Base-by-base conservation (phyloP, 23 red algal species). In the Gracilariopsis chorda region DNA sequence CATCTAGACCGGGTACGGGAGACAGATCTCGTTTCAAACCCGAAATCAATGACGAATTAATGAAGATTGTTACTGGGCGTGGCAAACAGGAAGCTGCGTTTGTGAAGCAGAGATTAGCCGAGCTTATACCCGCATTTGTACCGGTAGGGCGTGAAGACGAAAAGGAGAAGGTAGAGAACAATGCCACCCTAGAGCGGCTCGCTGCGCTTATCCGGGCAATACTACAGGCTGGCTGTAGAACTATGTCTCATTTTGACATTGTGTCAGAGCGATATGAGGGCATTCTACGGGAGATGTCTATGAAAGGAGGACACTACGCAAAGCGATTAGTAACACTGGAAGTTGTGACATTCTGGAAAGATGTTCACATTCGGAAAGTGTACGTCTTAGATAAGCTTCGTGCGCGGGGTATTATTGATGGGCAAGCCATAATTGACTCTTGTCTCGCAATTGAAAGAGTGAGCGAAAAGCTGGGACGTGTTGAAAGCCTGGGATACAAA, bases 201-300 rank as follows among this genome's bases (percentile, higher is more conserved):
- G 32, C 75, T 36, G 48, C 87, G 0, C 71, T 96, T 10, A 78
- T 82, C 27, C 79, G 94, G 14, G 78, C 94, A 24, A 79, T 96
- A 20, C 61, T 96, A n/a, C 73, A 79, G n/a, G 80, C 68, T 17
- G 88, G 88, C 20, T 92, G 58, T 69, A 87, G 84, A 29, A 96
- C 94, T 10, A 78, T 92, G 20, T 90, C 84, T 51, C 94, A 96
- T 46, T 96, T 96, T 84, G 94, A 96, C 48, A 93, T 80, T 61
- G 80, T 96, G 21, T 44, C 53, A 16, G 94, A 96, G 37, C 40
- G 85, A 7, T 96, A 96, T 57, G 33, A 92, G 25, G 81, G 33
- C n/a, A 69, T 96, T 25, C 64, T 96, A 43, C 58, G 36, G 34
- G 79, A 96, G 35, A 62, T 96, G 72, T 59, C 84, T 21, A 64